Evolutionary conservation across 495 filamentous ascomycete genomes (phyloP), one percentile per base, ranked within the genome.

Genomic region (Cryomyces minteri): DNA sequence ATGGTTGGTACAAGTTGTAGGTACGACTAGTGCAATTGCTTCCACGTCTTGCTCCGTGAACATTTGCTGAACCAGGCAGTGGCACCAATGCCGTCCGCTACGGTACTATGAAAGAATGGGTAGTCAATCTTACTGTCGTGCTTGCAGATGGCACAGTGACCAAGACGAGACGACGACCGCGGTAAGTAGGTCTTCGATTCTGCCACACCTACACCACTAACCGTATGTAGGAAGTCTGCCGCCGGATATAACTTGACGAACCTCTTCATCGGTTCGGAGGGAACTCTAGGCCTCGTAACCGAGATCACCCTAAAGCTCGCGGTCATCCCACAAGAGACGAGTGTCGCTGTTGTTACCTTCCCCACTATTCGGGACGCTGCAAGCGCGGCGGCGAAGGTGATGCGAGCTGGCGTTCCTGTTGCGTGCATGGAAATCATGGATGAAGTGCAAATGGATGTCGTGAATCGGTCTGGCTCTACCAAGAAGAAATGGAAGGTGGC

Each of bases 101-200:
- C 55, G 83, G 82, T 0, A 86, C 82, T 5, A 88, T 88, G 82
- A 82, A 80, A 56, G 83, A 88, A 51, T 87, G 83, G 83, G 80
- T 88, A 29, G 71, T 88, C 48, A 83, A 82, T 51, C 60, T 88
- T 38, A 87, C 82, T 0, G 79, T 86, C 0, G 82, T 87, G 1
- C 67, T 88, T 9, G 79, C 81, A 7, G 83, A 87, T 57, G 82
- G 83, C 4, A 82, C 77, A 0, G 60, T 87, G 38, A 78, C 87
- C 58, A 86, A 86, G 63, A 88, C 82, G 1, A 66, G 74, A 39
- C 74, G 75, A 28, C 65, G 82, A 18, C 82, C 82, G 8, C 69
- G 68, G 55, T 58, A 51, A 46, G 49, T 39, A 9, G 8, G 8
- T 3, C 34, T 12, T 37, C 9, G 14, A 9, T n/a, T 6, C 4